Conservation (phyloP, 441 rosid species). For the Breynia disticha region DNA sequence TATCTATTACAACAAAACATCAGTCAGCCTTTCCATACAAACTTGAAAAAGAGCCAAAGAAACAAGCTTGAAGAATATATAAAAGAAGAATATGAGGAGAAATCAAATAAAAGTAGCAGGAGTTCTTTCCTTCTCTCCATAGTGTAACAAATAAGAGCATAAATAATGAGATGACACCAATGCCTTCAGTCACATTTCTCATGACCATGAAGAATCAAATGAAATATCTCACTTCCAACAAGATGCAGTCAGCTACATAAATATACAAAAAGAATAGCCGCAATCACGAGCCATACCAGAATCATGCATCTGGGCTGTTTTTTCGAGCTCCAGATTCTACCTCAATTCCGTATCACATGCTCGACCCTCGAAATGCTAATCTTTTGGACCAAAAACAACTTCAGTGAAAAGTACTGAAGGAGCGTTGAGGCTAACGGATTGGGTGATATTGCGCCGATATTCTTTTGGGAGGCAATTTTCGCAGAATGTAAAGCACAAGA, state of each 20-base stretch:
- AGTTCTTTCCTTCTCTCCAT: no score
- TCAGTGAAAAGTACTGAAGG: not conserved
- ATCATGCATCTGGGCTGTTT: constrained; percentile 13
- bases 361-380: constrained; percentile 16
- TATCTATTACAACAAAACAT: no score
- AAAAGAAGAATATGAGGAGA: no score
- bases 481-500: constrained; percentile 47
- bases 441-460: constrained; percentile 50
- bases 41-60: no score
- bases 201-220: constrained; percentile 14
- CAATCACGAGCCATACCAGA: constrained; percentile 9
- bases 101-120: no score
- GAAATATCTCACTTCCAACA: constrained; percentile 14
- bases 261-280: constrained; percentile 23
- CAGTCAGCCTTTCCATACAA: no score
- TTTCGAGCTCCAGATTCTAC: constrained; percentile 13
- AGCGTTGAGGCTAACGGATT: constrained; percentile 21
- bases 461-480: constrained; percentile 58
- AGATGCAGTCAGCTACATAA: constrained; percentile 20
- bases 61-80: no score
- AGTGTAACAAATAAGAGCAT: no score
- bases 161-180: constrained; percentile 9
- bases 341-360: constrained; percentile 14
- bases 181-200: constrained; percentile 16
- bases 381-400: not conserved